A percentile compares a stretch with the other conserved stretches of the same genome.
These are phyloP conservation scores for Elaeis guineensis DNA, from an alignment of 176 grass and related monocot species.

Conservation along the genomic window DNA sequence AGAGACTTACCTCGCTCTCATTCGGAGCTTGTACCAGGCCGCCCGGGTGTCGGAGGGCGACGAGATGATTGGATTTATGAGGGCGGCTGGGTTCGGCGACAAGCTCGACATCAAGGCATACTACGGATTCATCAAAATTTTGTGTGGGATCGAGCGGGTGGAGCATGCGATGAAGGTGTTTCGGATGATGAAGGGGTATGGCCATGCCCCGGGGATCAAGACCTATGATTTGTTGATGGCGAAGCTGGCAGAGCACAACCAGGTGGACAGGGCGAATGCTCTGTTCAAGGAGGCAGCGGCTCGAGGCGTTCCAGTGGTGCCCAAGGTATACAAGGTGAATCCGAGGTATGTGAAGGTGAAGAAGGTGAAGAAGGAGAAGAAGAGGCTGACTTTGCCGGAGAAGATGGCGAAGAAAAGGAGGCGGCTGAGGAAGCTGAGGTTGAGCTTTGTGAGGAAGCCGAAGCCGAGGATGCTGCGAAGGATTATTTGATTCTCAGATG, in stretches of 20 bases:
- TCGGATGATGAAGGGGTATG: constrained; percentile 86
- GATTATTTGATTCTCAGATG: constrained; percentile 18
- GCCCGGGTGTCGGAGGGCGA: constrained; percentile 73
- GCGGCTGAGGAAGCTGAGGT: constrained; percentile 67
- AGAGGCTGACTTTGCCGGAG: constrained; percentile 81
- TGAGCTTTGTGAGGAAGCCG: constrained; percentile 95
- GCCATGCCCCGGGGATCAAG: constrained; percentile 74
- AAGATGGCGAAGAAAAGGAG: constrained; percentile 87
- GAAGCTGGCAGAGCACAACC: constrained; percentile 72
- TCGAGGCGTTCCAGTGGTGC: constrained; percentile 44
- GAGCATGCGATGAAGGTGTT: constrained; percentile 96
- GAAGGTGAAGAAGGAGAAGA: constrained; percentile 73
- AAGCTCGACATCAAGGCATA: constrained; percentile 79
- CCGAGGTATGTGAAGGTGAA: constrained; percentile 61
- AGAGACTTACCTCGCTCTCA: constrained; percentile 69
- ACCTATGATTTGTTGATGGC: constrained; percentile 71
- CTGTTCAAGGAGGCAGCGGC: constrained; percentile 76
- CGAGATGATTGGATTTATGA: constrained; percentile 87
- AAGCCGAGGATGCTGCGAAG: constrained; percentile 45
- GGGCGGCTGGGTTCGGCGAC: constrained; percentile 64
- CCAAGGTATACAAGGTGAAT: constrained; percentile 43
- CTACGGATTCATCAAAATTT: constrained; percentile 87
- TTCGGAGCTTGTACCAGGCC: constrained; percentile 87
- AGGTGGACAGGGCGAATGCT: constrained; percentile 72
- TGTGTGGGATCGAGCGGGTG: constrained; percentile 94